Base-by-base conservation (phyloP, 1,139 yeast species). In the Zygoascus meyerae region DNA sequence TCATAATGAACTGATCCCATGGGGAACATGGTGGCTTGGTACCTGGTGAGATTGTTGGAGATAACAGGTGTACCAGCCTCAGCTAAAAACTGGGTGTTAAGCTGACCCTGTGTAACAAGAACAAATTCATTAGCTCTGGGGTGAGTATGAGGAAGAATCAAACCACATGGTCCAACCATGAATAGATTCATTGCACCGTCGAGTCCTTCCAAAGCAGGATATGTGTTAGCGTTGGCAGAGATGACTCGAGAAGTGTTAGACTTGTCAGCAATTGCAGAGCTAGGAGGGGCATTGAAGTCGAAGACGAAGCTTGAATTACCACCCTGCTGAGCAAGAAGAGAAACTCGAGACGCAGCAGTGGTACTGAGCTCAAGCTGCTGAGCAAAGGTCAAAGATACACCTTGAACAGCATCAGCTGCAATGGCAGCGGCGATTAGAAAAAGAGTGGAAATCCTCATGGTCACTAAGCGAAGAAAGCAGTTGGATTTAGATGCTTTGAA, bases 131-230 rank as follows among this genome's bases (percentile, higher is more conserved):
- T 47, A 2, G 60, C 60, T 32, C 59, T 44, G 6, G 59, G 50
- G 28, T 54, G 54, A 11, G 48, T 39, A 45, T 55, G 59, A 21
- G 61, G 61, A 11, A 51, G 50, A 21, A 56, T 52, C 31, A 57
- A 17, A 5, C 55, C 57, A 41, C 61, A 58, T 1, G 61, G 58
- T 1, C 50, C 56, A 12, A 58, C 46, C 29, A 42, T 48, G 40
- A 50, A 46, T n/a, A 53, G 26, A 3, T 56, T 46, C 48, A 55
- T 34, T 8, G 56, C 50, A n/a, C 58, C 42, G 2, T 56, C 58
- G 1, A 49, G 44, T 3, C 52, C 59, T 21, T 33, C 48, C 6
- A 48, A 41, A 4, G 60, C 58, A 7, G 61, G 59, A 46, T 55
- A 58, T 18, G 50, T 47, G 11, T 35, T 47, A n/a, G 56, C 57